phyloP scores from a whole-genome alignment of 768 basidiomycete genomes.

The Trametes punicea region DNA sequence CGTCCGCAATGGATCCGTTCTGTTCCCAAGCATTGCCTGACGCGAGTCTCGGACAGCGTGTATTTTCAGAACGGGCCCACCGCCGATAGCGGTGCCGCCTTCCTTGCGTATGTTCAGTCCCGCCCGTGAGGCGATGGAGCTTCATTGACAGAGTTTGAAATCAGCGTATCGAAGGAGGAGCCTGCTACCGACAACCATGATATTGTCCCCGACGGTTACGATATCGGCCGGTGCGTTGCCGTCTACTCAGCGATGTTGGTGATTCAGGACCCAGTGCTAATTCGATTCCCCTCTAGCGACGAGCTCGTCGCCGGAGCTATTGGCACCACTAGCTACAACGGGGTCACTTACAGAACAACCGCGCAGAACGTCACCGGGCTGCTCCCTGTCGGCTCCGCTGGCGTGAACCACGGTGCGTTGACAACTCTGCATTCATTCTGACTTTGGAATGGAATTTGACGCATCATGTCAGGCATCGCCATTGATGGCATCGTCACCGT shows the following conservation, averaged over 20 bases:
- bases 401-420: slow-evolving; percentile 48
- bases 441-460: not conserved
- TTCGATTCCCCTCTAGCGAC: slow-evolving; percentile 34
- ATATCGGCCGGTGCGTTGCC: slow-evolving; percentile 43
- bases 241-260: no score
- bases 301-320: slow-evolving; percentile 37
- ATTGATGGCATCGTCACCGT: slow-evolving; percentile 55
- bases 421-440: not conserved
- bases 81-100: slow-evolving; percentile 50
- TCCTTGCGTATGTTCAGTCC: slow-evolving; percentile 47
- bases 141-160: not conserved
- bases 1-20: not conserved
- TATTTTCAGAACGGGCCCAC: slow-evolving; percentile 56
- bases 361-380: slow-evolving; percentile 50
- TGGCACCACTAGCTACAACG: slow-evolving; percentile 38
- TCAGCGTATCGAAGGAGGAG: slow-evolving; percentile 49
- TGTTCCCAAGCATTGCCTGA: not conserved
- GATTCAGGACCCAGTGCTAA: no score
- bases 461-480: slow-evolving; percentile 44
- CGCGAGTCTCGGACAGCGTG: slow-evolving; percentile 44
- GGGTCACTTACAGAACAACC: slow-evolving; percentile 45
- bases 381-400: slow-evolving; percentile 46
- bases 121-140: not conserved
- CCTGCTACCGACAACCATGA: slow-evolving; percentile 35
- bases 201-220: slow-evolving; percentile 47